phyloP scores from a whole-genome alignment of 331 rosid genomes.

The Cydonia oblonga region DNA sequence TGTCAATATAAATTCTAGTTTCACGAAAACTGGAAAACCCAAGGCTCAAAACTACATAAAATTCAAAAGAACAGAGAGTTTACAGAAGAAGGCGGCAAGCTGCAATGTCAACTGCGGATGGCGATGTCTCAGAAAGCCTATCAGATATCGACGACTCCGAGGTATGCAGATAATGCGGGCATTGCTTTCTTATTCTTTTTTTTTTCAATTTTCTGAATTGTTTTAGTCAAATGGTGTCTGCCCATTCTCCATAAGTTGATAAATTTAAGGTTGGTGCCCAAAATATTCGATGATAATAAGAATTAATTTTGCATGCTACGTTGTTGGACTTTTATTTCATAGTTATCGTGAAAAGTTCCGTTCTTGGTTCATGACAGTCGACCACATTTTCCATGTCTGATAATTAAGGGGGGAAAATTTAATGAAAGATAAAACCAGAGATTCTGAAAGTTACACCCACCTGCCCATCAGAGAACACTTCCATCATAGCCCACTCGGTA shows the following conservation, averaged over 20 bases:
- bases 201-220: background rate
- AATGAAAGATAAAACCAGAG: background rate
- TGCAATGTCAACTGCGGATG: background rate
- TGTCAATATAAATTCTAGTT: background rate
- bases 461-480: background rate
- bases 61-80: background rate
- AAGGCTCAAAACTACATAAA: background rate
- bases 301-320: background rate
- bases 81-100: background rate
- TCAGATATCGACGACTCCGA: conserved; percentile 9
- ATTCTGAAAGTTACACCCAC: background rate
- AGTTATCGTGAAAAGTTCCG: background rate
- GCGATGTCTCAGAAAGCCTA: conserved; percentile 9
- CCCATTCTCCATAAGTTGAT: background rate
- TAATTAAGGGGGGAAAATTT: background rate
- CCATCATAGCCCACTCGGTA: background rate
- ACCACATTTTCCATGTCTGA: background rate
- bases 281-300: background rate
- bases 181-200: background rate
- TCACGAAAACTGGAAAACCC: background rate
- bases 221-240: background rate
- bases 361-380: background rate
- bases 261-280: background rate
- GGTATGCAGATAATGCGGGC: background rate
- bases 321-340: background rate